Conservation (phyloP, 2,329 filamentous ascomycete genomes). For the Exophiala oligosperma region DNA sequence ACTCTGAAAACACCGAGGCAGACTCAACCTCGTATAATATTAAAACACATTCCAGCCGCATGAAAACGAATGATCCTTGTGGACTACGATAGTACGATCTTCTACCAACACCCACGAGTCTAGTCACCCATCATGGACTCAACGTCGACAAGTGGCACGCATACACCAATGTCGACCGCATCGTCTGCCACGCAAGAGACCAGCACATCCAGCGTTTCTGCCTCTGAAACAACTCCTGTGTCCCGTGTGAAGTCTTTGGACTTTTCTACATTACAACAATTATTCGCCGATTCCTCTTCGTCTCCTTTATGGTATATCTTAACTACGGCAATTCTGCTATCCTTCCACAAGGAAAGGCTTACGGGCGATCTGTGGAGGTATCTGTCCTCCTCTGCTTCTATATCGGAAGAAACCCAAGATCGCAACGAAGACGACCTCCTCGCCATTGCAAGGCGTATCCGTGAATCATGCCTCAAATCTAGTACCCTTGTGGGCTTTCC, state of each 20-base stretch:
- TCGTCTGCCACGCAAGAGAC: slow-evolving; percentile 2
- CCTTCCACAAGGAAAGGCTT: slow-evolving; percentile 31
- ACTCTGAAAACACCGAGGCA: too few relatives aligned
- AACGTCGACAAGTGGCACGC: background rate
- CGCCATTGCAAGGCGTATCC: slow-evolving; percentile 28
- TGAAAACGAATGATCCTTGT: too few relatives aligned
- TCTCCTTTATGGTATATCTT: slow-evolving; percentile 32
- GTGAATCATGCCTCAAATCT: slow-evolving; percentile 32
- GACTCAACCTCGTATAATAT: too few relatives aligned
- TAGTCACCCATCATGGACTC: background rate
- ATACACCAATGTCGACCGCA: slow-evolving; percentile 1
- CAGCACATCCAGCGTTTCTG: background rate
- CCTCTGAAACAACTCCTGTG: background rate
- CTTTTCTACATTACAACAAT: slow-evolving; percentile 13
- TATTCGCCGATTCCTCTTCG: background rate
- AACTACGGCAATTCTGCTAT: slow-evolving; percentile 29
- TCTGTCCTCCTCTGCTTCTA: slow-evolving; percentile 11
- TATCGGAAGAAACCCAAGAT: too few relatives aligned
- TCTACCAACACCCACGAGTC: background rate
- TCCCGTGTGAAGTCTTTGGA: background rate
- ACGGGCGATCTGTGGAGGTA: slow-evolving; percentile 31
- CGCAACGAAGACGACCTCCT: slow-evolving; percentile 11
- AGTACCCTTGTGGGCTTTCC: slow-evolving; percentile 35
- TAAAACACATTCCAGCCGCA: too few relatives aligned
- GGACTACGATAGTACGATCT: background rate